A percentile compares a stretch with the other conserved stretches of the same genome.
phyloP scores from a whole-genome alignment of 2,329 filamentous ascomycete species.

The Capronia americana region DNA sequence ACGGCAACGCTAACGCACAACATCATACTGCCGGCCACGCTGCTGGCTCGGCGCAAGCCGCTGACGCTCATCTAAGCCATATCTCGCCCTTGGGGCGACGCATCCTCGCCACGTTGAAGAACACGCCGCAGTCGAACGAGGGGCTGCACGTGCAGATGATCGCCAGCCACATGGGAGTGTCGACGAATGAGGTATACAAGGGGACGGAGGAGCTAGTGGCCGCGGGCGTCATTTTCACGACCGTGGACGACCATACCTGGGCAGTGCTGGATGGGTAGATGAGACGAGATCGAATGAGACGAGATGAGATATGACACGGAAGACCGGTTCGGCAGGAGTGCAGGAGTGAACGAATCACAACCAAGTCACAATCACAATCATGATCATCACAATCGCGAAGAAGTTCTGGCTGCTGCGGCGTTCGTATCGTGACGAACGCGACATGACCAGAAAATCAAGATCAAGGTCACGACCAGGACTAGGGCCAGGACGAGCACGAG shows the following conservation, averaged over 20 bases:
- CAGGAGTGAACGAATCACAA: too few species aligned
- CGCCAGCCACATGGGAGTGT: conserved; percentile 68
- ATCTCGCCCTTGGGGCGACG: conserved; percentile 67
- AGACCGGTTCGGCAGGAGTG: too few species aligned
- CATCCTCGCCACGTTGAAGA: conserved; percentile 74
- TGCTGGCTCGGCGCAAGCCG: conserved; percentile 33
- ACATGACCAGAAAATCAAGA: too few species aligned
- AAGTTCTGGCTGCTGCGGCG: too few species aligned
- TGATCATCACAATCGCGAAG: too few species aligned
- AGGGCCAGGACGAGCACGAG: too few species aligned
- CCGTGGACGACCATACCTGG: conserved; percentile 91
- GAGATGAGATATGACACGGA: background rate
- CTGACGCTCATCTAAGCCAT: conserved; percentile 49
- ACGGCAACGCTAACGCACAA: conserved; percentile 43
- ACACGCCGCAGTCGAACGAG: conserved; percentile 74
- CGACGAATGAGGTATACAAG: conserved; percentile 71
- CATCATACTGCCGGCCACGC: background rate
- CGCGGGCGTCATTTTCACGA: conserved; percentile 82
- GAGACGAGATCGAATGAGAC: background rate
- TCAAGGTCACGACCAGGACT: too few species aligned
- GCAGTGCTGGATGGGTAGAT: conserved; percentile 69
- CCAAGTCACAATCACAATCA: too few species aligned
- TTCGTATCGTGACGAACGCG: too few species aligned
- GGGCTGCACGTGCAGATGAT: conserved; percentile 83
- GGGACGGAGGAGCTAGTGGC: conserved; percentile 82